phyloP scores from a whole-genome alignment of 2,329 filamentous ascomycete genomes.

The Helotiales sp. region DNA sequence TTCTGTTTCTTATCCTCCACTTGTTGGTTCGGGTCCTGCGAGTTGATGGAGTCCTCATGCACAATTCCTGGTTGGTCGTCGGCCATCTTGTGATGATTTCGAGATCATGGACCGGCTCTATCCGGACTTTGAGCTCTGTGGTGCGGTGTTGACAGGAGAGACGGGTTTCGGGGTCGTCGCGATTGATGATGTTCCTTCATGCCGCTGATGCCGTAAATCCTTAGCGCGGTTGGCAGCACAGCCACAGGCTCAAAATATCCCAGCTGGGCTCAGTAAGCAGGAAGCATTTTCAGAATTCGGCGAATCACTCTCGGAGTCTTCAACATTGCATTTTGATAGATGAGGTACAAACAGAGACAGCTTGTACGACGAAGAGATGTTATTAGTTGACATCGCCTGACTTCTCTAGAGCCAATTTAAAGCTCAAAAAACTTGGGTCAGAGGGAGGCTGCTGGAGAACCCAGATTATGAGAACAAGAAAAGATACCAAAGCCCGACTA shows the following conservation, averaged over 20 bases:
- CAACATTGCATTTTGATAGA: no score
- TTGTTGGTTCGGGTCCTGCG: conserved; percentile 53
- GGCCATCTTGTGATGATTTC: conserved; percentile 29
- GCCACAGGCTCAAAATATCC: conserved; percentile 18
- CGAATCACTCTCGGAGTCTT: no score
- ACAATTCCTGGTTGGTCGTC: conserved; percentile 28
- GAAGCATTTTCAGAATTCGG: background rate
- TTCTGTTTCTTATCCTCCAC: conserved; percentile 75
- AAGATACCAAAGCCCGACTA: no score
- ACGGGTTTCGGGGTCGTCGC: conserved; percentile 10
- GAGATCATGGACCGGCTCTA: conserved; percentile 30
- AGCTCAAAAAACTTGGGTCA: no score
- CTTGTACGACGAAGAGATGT: no score
- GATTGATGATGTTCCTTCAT: conserved; percentile 20
- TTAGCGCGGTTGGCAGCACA: conserved; percentile 16
- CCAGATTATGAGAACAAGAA: no score
- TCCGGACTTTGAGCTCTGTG: conserved; percentile 14
- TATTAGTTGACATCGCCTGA: no score
- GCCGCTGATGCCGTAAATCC: conserved; percentile 17
- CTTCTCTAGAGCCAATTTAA: no score
- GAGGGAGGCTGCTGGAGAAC: no score
- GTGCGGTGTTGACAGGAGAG: conserved; percentile 3
- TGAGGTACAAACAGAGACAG: no score
- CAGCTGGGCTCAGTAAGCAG: background rate
- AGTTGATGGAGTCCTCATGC: conserved; percentile 51